A percentile compares a stretch with the other conserved stretches of the same genome.
Conservation (phyloP, 2,329 filamentous ascomycete species). For the Fusarium abutilonis region DNA sequence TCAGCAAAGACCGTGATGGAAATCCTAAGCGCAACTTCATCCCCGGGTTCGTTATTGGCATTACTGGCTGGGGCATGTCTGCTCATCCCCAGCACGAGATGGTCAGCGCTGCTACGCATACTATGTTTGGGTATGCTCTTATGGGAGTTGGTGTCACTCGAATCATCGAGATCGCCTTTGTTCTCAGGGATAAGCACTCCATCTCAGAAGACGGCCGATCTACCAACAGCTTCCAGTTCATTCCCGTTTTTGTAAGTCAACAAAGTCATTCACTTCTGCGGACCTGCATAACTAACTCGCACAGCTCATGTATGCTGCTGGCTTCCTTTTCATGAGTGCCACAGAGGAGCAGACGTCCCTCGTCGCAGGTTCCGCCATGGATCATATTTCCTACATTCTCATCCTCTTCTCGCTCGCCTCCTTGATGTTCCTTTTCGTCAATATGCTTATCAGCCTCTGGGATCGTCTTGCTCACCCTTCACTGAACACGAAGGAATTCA, state of each 20-base stretch:
- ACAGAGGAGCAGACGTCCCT: constrained; percentile 95
- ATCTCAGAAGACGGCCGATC: constrained; percentile 74
- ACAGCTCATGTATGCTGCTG: constrained; percentile 87
- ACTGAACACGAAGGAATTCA: constrained; percentile 50
- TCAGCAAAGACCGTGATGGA: constrained; percentile 84
- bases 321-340: constrained; percentile 97
- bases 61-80: constrained; percentile 97
- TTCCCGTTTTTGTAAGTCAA: constrained; percentile 65
- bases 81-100: constrained; percentile 85
- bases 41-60: constrained; percentile 86
- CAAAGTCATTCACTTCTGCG: rapidly evolving
- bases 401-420: constrained; percentile 92
- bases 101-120: constrained; percentile 87
- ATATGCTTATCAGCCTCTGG: constrained; percentile 87
- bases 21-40: constrained; percentile 91
- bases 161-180: constrained; percentile 90
- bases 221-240: constrained; percentile 68
- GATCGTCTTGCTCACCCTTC: constrained; percentile 65
- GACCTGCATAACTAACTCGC: constrained; percentile 18
- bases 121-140: constrained; percentile 91
- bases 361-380: constrained; percentile 76
- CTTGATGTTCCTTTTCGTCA: constrained; percentile 88
- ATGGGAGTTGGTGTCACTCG: constrained; percentile 88
- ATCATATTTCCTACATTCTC: constrained; percentile 90
- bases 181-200: constrained; percentile 77